Evolutionary conservation across 345 rosid genomes (phyloP).

Genomic region (Lepidium didymum): DNA sequence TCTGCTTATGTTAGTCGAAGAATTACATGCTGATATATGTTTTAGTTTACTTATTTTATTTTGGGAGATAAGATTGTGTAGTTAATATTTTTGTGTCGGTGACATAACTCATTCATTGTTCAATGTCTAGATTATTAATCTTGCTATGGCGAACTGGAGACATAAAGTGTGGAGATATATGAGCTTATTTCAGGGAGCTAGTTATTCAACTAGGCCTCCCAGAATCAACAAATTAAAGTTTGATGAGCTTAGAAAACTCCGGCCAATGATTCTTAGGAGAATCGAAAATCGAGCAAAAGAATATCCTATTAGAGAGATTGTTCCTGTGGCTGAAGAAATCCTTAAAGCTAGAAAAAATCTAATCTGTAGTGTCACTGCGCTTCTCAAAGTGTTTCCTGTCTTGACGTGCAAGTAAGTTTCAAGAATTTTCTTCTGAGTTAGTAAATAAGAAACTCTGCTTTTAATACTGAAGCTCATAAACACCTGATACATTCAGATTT

Average conservation of each 20-base stretch:
- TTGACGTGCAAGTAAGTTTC: conserved; percentile 62
- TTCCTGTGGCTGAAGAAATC: conserved; percentile 66
- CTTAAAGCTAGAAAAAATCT: conserved; percentile 49
- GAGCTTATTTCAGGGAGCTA: conserved; percentile 7
- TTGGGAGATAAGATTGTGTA: neutral
- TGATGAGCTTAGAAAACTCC: conserved; percentile 46
- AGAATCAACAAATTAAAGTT: conserved; percentile 45
- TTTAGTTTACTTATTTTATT: neutral
- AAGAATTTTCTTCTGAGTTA: neutral
- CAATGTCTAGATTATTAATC: conserved; percentile 2
- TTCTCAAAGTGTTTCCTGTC: conserved; percentile 49
- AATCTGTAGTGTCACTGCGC: conserved; percentile 47
- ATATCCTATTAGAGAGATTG: conserved; percentile 48
- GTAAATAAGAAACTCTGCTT: neutral
- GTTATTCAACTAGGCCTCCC: conserved; percentile 14
- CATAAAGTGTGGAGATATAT: conserved; percentile 15
- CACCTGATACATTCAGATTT: conserved; percentile 43
- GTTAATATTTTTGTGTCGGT: neutral
- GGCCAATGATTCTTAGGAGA: conserved; percentile 78
- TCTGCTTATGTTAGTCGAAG: neutral
- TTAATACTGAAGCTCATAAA: neutral
- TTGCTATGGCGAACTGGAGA: conserved; percentile 26
- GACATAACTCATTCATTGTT: neutral
- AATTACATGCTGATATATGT: neutral
- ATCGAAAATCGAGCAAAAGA: conserved; percentile 64